Conservation (phyloP, 2,329 filamentous ascomycete species). For the Cercospora beticola region DNA sequence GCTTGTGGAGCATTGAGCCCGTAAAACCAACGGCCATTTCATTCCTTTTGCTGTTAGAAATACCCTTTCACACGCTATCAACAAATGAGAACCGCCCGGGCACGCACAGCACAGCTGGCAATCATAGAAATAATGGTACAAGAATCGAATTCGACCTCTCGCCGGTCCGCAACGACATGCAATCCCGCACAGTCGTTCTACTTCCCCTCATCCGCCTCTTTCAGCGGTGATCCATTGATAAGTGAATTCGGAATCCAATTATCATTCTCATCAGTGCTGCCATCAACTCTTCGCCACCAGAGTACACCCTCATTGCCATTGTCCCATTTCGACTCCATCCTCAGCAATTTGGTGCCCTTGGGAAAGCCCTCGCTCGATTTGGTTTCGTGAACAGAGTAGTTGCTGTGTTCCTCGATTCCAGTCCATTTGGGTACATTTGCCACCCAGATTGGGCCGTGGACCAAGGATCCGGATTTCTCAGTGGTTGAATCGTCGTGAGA, state of each 20-base stretch:
- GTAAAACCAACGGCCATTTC: no score
- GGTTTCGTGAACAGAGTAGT: conserved; percentile 1
- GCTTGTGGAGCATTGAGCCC: no score
- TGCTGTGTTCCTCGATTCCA: not conserved
- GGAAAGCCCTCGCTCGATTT: not conserved
- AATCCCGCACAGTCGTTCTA: not conserved
- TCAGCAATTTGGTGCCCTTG: not conserved
- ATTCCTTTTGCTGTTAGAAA: no score
- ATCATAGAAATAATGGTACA: not conserved
- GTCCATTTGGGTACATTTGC: conserved; percentile 9
- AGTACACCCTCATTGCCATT: conserved; percentile 5
- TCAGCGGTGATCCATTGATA: not conserved
- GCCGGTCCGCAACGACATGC: not conserved
- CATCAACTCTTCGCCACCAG: conserved; percentile 9
- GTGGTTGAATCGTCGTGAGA: not conserved
- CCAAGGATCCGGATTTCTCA: not conserved
- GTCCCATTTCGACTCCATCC: conserved; percentile 1
- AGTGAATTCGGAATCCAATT: not conserved
- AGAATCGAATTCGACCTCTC: not conserved
- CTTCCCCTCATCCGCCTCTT: not conserved
- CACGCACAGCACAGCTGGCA: not conserved
- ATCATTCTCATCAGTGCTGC: not conserved
- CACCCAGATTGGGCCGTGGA: conserved; percentile 7
- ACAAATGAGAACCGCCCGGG: not conserved
- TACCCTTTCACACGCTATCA: no score